Percentiles rank a stretch among this genome's conserved stretches.
Conservation (phyloP, 1,284 basidiomycete species). For the Ustilago loliicola region DNA sequence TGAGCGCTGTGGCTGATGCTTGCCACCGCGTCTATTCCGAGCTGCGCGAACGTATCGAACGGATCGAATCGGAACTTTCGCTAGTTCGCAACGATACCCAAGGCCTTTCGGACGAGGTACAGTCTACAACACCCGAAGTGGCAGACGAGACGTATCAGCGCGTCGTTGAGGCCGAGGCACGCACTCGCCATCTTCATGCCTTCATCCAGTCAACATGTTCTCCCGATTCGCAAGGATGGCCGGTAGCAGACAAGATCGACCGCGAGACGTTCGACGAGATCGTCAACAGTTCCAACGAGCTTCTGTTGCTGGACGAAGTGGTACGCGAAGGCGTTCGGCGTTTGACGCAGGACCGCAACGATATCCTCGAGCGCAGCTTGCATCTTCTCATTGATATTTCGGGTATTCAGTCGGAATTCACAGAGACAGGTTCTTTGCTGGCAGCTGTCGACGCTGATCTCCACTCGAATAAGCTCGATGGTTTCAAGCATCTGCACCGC, state of each 20-base stretch:
- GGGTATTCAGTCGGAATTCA: constrained; percentile 68
- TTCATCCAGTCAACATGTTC: constrained; percentile 55
- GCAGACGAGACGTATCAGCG: constrained; percentile 59
- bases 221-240: constrained; percentile 62
- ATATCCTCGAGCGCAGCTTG: constrained; percentile 62
- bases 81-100: constrained; percentile 55
- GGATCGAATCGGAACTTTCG: constrained; percentile 38
- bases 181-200: constrained; percentile 36
- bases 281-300: constrained; percentile 50
- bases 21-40: constrained; percentile 53
- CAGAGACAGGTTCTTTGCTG: constrained; percentile 57
- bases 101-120: constrained; percentile 54
- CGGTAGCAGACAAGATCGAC: constrained; percentile 59
- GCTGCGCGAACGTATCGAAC: constrained; percentile 47
- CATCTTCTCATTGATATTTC: constrained; percentile 67
- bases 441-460: constrained; percentile 60
- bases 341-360: constrained; percentile 66
- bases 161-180: constrained; percentile 39
- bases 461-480: constrained; percentile 73
- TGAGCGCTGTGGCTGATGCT: constrained; percentile 59
- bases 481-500: constrained; percentile 88
- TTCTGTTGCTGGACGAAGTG: constrained; percentile 58
- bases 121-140: constrained; percentile 51
- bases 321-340: constrained; percentile 55
- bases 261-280: constrained; percentile 43